Percentiles rank a stretch among this genome's conserved stretches.
Conservation (phyloP, 148 eudicot genomes). For the Rhododendron vialii region DNA sequence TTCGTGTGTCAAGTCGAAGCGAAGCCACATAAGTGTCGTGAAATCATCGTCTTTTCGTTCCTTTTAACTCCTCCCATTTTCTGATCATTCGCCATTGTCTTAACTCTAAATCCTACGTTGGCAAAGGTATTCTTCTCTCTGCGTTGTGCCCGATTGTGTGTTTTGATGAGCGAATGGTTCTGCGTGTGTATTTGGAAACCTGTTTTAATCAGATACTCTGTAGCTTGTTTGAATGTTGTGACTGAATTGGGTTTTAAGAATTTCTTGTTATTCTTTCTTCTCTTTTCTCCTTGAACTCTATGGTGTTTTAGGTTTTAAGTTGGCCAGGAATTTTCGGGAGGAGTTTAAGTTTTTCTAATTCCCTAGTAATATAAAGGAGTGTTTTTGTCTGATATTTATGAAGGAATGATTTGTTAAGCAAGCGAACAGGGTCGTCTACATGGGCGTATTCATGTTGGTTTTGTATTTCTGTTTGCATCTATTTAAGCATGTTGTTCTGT, state of each 20-base stretch:
- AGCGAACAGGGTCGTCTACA: not conserved
- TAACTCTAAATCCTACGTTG: not conserved
- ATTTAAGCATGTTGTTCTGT: not conserved
- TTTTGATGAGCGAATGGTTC: not conserved
- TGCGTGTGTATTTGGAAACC: not conserved
- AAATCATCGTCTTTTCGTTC: not conserved
- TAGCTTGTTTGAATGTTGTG: not conserved
- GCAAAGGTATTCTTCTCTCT: not conserved
- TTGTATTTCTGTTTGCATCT: not conserved
- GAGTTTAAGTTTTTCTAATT: not conserved
- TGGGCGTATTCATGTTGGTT: not conserved
- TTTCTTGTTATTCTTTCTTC: not conserved
- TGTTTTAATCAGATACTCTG: not conserved
- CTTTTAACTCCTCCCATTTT: not conserved
- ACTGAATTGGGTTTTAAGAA: not conserved
- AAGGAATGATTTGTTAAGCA: not conserved
- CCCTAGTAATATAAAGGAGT: not conserved
- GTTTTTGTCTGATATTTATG: too few relatives aligned
- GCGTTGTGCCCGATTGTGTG: not conserved
- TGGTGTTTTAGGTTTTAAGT: not conserved
- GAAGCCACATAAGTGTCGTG: not conserved
- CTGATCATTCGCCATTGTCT: not conserved
- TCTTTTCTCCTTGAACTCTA: not conserved
- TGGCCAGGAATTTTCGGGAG: not conserved
- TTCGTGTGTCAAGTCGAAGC: conserved; percentile 13